A percentile compares a stretch with the other conserved stretches of the same genome.
Evolutionary conservation across 805 yeast species (phyloP).

Genomic region (Monosporozyma aquatica): DNA sequence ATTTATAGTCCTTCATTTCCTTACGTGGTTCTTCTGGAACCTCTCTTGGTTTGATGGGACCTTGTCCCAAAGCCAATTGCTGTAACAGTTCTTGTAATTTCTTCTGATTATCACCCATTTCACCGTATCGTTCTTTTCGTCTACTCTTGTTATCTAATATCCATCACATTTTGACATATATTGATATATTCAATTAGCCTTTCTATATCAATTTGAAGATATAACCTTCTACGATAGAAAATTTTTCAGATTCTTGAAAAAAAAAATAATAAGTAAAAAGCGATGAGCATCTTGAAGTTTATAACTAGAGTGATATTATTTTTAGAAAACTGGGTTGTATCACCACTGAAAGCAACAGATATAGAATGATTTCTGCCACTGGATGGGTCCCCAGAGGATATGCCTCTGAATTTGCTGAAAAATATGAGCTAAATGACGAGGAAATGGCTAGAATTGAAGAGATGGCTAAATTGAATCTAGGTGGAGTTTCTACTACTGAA

Average conservation of each 20-base stretch:
- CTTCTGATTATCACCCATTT: conserved; percentile 9
- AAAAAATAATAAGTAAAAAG: not conserved
- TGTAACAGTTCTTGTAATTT: conserved; percentile 44
- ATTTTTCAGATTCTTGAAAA: not conserved
- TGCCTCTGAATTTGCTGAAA: conserved; percentile 86
- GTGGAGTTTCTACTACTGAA: conserved; percentile 56
- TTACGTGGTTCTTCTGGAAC: conserved; percentile 36
- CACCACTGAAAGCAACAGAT: no score
- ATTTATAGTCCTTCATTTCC: conserved; percentile 81
- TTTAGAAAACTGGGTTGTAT: no score
- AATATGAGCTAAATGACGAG: conserved; percentile 79
- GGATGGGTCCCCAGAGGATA: conserved; percentile 95
- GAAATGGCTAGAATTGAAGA: conserved; percentile 86
- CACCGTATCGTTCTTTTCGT: conserved; percentile 2
- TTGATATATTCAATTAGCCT: no score
- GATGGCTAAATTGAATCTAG: conserved; percentile 74
- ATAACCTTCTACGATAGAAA: conserved; percentile 1
- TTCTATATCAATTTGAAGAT: not conserved
- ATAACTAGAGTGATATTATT: no score
- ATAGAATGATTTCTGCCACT: conserved; percentile 75
- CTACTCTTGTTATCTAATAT: no score
- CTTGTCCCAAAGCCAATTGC: conserved; percentile 29
- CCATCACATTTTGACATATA: no score
- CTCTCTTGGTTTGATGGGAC: conserved; percentile 12
- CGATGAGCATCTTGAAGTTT: conserved; percentile 4